Evolutionary conservation across 106 monocot genomes (phyloP), one percentile per base, ranked within the genome.

Genomic region (Xerophyta viscosa): DNA sequence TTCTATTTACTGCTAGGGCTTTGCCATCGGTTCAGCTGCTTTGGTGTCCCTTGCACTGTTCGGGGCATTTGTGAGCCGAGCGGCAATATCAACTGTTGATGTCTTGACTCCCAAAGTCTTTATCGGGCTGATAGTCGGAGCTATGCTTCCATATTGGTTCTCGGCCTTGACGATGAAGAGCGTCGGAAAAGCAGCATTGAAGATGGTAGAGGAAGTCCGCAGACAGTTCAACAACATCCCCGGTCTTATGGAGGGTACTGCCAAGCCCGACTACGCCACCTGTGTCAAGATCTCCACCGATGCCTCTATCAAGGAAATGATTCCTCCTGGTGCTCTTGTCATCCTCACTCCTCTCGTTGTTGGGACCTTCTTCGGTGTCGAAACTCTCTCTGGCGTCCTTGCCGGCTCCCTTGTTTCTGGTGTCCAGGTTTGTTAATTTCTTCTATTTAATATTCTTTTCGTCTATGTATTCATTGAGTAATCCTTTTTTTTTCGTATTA

Each of bases 91-190:
- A 12, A 51, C 57, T 19, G 71, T 71, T 19, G 52, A 71, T 58
- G 71, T 71, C 30, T 30, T 71, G 29, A 64, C 64, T 19, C 71
- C 71, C 8, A 71, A 71, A 27, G 71, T 71, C 31, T 71, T 71
- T 50, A 71, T 71, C 27, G 71, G 71, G 12, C 27, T 71, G 18
- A n/a, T 71, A 15, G 71, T 71, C 12, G 71, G 71, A 25, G 71
- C 71, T 18, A 71, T 63, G 82, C 82, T 82, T 57, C 82, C 82
- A 22, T 82, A 82, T 69, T 82, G 82, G 82, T 82, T 82, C 61
- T 82, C 82, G 0, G 82, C 82, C 51, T 77, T 82, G 82, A 82
- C 82, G 27, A 82, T 82, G 82, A 77, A 77, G 69, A 77, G 76
- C 42, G 76, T 82, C 12, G 82, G 82, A 23, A 82, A 69, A 31